These are phyloP conservation scores for Ilyonectria sp. DNA, from an alignment of 2,329 filamentous ascomycete species.

Conservation along the genomic window DNA sequence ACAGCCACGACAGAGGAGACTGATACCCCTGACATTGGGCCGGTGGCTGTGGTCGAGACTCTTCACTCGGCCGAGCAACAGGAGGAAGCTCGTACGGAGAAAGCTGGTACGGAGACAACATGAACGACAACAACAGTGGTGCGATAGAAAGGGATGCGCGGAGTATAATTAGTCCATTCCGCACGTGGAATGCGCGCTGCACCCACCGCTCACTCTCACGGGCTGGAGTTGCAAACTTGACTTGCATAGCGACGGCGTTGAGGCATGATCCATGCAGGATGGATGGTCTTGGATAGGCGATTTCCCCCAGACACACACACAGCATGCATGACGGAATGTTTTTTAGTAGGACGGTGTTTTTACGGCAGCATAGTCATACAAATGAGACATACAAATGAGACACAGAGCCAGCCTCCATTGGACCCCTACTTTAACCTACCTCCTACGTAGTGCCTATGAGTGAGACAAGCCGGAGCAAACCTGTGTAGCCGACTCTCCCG, in stretches of 20 bases:
- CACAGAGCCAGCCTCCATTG: not conserved
- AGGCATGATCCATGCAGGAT: slow-evolving; percentile 16
- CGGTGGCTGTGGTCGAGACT: slow-evolving; percentile 1
- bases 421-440: not conserved
- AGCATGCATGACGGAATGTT: slow-evolving; percentile 2
- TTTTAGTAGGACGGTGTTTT: not conserved
- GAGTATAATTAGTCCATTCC: not conserved
- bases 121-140: not conserved
- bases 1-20: slow-evolving; percentile 16
- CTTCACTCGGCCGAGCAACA: not conserved
- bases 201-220: not conserved
- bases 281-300: slow-evolving; percentile 24
- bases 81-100: not conserved
- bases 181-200: not conserved
- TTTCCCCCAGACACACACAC: not conserved
- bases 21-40: slow-evolving; percentile 1
- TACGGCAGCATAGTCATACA: not conserved
- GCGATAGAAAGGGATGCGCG: slow-evolving; percentile 2
- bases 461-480: not conserved
- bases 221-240: slow-evolving; percentile 16
- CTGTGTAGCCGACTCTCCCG: slow-evolving; percentile 1
- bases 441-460: too few relatives aligned
- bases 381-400: not conserved
- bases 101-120: not conserved
- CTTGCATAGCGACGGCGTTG: slow-evolving; percentile 46